Base-by-base conservation (phyloP, 1,139 yeast species). In the Hyphopichia pseudoburtonii region DNA sequence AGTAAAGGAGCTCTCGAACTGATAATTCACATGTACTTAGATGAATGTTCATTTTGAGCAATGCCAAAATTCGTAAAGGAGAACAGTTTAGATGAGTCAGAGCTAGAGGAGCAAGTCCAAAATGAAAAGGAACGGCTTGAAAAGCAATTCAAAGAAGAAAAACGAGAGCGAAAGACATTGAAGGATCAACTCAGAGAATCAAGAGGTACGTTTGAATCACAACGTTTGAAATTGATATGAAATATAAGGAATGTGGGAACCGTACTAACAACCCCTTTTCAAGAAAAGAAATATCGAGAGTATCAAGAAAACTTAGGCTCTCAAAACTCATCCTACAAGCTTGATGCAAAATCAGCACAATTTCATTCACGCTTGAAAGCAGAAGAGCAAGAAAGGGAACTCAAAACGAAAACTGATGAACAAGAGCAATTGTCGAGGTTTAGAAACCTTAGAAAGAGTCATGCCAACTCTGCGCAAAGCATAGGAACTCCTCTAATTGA, bases 161-260 rank as follows among this genome's bases (percentile, higher is more conserved):
- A 31, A 3, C 19, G 41, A 12, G 54, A 51, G 14, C 48, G 73
- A 26, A 64, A 61, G 46, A 54, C 70, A 2, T 46, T 70, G 12
- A 60, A 57, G 11, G 68, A 67, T 17, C 76, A 70, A 45, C 47
- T 70, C 12, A 50, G 53, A 19, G 71, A 64, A 31, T 58, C 62
- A 33, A 55, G 62, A 50, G 57, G 63, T 46, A 58, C 38, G 65
- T 60, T 25, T 11, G 10, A 31, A 5, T 15, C n/a, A 23, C 5
- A 7, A 8, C 26, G 12, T 23, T 23, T 23, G 5, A 7, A 8
- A 14, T 10, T 23, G 7, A 25, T 25, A 12, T 4, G 10, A 9
- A 14, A n/a, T n/a, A n/a, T n/a, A 23, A 3, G 17, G 14, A 15
- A 8, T 21, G 10, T 26, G 23, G 15, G 22, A 14, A 17, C 6